These are phyloP conservation scores for Microsporum audouinii DNA, from an alignment of 2,329 filamentous ascomycete genomes.

Conservation along the genomic window DNA sequence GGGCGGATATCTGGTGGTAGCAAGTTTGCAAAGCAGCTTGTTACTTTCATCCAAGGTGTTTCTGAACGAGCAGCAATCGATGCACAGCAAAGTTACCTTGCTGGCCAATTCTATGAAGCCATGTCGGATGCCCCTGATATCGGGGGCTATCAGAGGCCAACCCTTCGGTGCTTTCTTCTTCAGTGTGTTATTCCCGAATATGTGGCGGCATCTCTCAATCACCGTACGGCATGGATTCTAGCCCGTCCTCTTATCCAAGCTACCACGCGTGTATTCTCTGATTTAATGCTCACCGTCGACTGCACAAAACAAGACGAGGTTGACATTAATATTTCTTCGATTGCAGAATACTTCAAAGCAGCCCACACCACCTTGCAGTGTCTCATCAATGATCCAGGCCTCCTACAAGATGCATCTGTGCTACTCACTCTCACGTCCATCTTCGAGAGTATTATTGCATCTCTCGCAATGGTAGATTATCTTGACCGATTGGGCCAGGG, in stretches of 20 bases:
- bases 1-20: constrained; percentile 38
- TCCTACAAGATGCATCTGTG: constrained; percentile 30
- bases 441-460: constrained; percentile 32
- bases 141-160: constrained; percentile 31
- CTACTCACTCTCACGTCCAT: constrained; percentile 31
- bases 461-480: constrained; percentile 38
- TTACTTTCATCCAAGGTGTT: constrained; percentile 49
- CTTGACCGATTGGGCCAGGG: constrained; percentile 28
- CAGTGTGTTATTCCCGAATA: constrained; percentile 48
- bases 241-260: constrained; percentile 43
- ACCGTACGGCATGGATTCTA: constrained; percentile 41
- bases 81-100: constrained; percentile 45
- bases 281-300: constrained; percentile 38
- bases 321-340: constrained; percentile 25
- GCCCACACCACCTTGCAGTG: constrained; percentile 27
- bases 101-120: constrained; percentile 42
- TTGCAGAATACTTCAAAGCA: constrained; percentile 31
- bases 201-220: constrained; percentile 38
- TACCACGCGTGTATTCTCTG: constrained; percentile 31
- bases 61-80: constrained; percentile 48
- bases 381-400: constrained; percentile 24
- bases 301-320: constrained; percentile 32
- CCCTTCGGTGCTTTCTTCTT: constrained; percentile 42
- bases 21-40: constrained; percentile 44
- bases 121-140: constrained; percentile 36